phyloP scores from a whole-genome alignment of 352 stramenopile genomes.

The Globisporangium rhizosaccharum region DNA sequence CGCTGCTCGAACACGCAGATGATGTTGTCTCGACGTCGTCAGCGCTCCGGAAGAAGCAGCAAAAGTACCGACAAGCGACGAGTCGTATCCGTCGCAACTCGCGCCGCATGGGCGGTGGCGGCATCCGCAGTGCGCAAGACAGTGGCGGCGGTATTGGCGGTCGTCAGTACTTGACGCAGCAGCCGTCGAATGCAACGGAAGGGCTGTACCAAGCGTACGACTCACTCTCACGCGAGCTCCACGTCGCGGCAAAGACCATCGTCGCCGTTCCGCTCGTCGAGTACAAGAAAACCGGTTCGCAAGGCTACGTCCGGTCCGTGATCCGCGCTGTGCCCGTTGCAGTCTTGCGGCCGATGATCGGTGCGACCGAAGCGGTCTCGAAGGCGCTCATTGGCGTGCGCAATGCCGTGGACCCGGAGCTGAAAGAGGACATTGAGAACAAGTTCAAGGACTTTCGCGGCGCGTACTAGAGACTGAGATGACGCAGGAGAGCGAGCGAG shows the following conservation, averaged over 20 bases:
- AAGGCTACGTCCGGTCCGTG: slow-evolving; percentile 83
- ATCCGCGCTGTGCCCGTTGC: slow-evolving; percentile 85
- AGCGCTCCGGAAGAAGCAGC: slow-evolving; percentile 54
- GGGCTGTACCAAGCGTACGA: slow-evolving; percentile 84
- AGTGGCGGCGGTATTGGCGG: slow-evolving; percentile 64
- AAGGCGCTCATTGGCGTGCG: slow-evolving; percentile 84
- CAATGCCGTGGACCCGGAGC: slow-evolving; percentile 83
- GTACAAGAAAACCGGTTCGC: slow-evolving; percentile 88
- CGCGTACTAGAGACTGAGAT: slow-evolving; percentile 8
- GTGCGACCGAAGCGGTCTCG: slow-evolving; percentile 77
- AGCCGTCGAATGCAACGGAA: slow-evolving; percentile 77
- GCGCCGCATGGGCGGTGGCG: slow-evolving; percentile 64
- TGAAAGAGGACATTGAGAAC: slow-evolving; percentile 90
- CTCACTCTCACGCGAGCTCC: slow-evolving; percentile 74
- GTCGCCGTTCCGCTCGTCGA: slow-evolving; percentile 85
- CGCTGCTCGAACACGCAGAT: slow-evolving; percentile 76
- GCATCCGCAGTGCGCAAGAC: slow-evolving; percentile 71
- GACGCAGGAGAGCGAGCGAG: too few species aligned
- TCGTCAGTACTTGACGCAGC: slow-evolving; percentile 76
- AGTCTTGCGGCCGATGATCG: slow-evolving; percentile 84
- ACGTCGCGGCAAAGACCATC: slow-evolving; percentile 85
- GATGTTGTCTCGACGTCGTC: slow-evolving; percentile 73
- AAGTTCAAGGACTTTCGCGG: slow-evolving; percentile 88
- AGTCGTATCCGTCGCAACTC: slow-evolving; percentile 81
- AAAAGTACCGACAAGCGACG: slow-evolving; percentile 73